Conservation (phyloP, 805 yeast genomes). For the Cyberlindnera misumaiensis region DNA sequence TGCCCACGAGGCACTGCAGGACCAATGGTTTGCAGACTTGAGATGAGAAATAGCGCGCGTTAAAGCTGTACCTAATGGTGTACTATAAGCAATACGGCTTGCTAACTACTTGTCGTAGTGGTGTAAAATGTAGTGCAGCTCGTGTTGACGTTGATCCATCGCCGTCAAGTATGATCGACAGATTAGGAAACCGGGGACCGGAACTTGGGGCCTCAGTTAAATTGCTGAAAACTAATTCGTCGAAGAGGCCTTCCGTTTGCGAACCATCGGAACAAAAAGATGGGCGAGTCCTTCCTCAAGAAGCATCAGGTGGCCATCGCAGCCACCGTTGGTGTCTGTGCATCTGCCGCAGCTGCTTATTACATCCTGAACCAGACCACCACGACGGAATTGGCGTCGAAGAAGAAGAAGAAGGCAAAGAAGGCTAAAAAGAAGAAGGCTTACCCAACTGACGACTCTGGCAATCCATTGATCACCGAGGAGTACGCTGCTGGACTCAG, state of each 20-base stretch:
- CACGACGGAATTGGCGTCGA: constrained; percentile 10
- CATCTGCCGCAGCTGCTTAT: constrained; percentile 59
- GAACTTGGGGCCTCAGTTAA: no score
- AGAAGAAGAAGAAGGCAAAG: constrained; percentile 40
- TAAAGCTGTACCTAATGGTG: no score
- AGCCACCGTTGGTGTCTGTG: constrained; percentile 56
- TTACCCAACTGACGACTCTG: constrained; percentile 50
- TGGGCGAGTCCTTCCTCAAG: constrained; percentile 24
- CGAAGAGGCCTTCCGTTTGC: not conserved
- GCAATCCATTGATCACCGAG: constrained; percentile 51
- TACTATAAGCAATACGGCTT: no score
- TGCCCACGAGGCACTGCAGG: constrained; percentile 46
- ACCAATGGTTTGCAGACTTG: constrained; percentile 51
- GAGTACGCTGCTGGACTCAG: constrained; percentile 40
- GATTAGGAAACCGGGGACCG: no score
- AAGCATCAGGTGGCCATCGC: constrained; percentile 55
- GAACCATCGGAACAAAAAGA: not conserved
- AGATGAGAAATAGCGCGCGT: no score
- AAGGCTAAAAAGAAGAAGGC: constrained; percentile 20
- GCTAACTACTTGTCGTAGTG: no score
- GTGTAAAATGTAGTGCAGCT: no score
- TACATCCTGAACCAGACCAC: constrained; percentile 37
- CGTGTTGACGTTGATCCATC: no score
- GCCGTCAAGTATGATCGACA: no score
- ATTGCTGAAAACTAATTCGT: no score